Conservation (phyloP, 371 early-diverging fungal species). For the Haplosporangium sp. region DNA sequence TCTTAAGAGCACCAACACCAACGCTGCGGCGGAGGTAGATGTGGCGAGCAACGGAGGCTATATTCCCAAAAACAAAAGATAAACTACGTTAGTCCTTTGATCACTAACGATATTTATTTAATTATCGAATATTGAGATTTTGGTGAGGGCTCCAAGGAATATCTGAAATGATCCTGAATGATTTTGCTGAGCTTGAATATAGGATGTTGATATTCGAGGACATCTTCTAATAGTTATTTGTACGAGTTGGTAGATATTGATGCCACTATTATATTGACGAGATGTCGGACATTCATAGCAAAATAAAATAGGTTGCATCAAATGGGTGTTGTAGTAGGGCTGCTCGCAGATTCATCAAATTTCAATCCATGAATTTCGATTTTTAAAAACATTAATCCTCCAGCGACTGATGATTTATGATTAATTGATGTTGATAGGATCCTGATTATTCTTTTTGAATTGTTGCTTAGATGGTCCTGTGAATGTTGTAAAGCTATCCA, state of each 20-base stretch:
- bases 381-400: neutral
- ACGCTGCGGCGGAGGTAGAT: slow-evolving; percentile 96
- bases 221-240: too few species aligned
- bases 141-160: neutral
- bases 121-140: neutral
- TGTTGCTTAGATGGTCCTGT: neutral
- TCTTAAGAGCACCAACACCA: slow-evolving; percentile 95
- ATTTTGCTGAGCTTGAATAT: too few species aligned
- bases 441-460: neutral
- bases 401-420: neutral
- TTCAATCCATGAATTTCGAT: slow-evolving; percentile 5
- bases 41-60: slow-evolving; percentile 97
- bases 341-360: slow-evolving; percentile 3
- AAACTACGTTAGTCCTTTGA: slow-evolving; percentile 8
- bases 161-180: too few species aligned
- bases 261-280: too few species aligned
- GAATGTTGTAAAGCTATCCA: slow-evolving; percentile 1
- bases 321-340: too few species aligned
- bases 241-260: too few species aligned
- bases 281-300: too few species aligned
- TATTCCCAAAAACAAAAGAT: slow-evolving; percentile 5
- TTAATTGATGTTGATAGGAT: slow-evolving; percentile 10
- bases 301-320: too few species aligned
- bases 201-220: too few species aligned
- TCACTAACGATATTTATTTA: neutral